Conservation (phyloP, 2,329 filamentous ascomycete genomes). For the Calycina marina region DNA sequence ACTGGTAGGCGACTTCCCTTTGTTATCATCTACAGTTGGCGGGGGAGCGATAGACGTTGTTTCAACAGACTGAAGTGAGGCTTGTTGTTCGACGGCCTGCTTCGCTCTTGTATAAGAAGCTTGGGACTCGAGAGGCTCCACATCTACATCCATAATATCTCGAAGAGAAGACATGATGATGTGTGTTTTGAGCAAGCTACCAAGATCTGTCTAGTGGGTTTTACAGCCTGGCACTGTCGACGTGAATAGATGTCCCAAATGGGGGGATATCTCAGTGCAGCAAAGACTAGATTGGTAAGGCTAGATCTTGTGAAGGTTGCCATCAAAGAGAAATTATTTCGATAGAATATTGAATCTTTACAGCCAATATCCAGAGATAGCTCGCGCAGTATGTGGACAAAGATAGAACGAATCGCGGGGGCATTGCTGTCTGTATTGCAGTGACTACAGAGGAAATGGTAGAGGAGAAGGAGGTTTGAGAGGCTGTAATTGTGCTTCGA, state of each 20-base stretch:
- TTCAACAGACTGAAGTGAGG: slow-evolving; percentile 12
- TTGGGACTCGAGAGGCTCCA: slow-evolving; percentile 23
- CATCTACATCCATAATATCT: slow-evolving; percentile 25
- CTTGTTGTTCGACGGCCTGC: slow-evolving; percentile 17
- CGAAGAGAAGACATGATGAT: slow-evolving; percentile 23
- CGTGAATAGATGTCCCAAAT: slow-evolving; percentile 17
- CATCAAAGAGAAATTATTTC: slow-evolving; percentile 7
- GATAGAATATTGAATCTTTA: slow-evolving; percentile 8
- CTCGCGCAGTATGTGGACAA: slow-evolving; percentile 19
- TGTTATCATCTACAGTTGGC: slow-evolving; percentile 12
- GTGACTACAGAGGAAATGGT: slow-evolving; percentile 1
- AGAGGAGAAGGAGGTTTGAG: neutral
- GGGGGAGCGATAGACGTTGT: slow-evolving; percentile 12
- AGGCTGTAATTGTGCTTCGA: neutral
- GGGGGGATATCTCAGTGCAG: slow-evolving; percentile 17
- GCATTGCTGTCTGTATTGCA: slow-evolving; percentile 19
- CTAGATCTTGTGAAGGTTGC: slow-evolving; percentile 13
- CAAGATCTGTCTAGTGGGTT: slow-evolving; percentile 10
- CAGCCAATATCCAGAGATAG: slow-evolving; percentile 10
- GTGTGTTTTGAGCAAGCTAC: slow-evolving; percentile 17
- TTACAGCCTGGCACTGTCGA: slow-evolving; percentile 21
- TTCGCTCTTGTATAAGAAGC: slow-evolving; percentile 21
- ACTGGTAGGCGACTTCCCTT: slow-evolving; percentile 13
- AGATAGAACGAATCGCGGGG: slow-evolving; percentile 21
- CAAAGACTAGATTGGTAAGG: slow-evolving; percentile 9